Evolutionary conservation across 345 rosid genomes (phyloP).

Genomic region (Bruguiera sexangula): DNA sequence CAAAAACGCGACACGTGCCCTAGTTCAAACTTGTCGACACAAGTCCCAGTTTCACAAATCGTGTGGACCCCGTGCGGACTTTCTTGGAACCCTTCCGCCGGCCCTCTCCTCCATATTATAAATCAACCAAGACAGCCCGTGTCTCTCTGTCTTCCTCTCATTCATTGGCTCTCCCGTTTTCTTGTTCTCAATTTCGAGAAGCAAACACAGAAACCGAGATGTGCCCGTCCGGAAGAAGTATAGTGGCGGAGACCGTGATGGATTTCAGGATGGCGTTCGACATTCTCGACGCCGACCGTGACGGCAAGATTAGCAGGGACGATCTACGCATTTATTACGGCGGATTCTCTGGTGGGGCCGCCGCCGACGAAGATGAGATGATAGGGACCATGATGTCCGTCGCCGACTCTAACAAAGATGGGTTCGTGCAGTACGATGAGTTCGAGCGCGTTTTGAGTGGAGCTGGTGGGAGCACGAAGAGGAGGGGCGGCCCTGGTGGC

Average conservation of each 20-base stretch:
- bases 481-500: not conserved
- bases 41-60: not conserved
- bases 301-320: conserved; percentile 78
- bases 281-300: conserved; percentile 72
- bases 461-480: not conserved
- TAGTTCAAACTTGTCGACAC: not conserved
- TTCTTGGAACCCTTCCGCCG: too few species aligned
- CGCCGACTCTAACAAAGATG: conserved; percentile 71
- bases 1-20: not conserved
- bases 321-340: conserved; percentile 61
- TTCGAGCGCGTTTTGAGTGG: conserved; percentile 44
- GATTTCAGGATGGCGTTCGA: conserved; percentile 64
- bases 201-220: not conserved
- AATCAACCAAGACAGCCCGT: not conserved
- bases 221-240: conserved; percentile 23
- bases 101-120: not conserved
- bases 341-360: conserved; percentile 19
- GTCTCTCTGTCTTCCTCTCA: not conserved
- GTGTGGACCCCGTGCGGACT: not conserved
- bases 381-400: conserved; percentile 69
- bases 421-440: conserved; percentile 84
- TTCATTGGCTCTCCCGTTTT: not conserved
- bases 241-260: not conserved
- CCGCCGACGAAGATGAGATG: conserved; percentile 35
- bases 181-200: too few species aligned